phyloP scores from a whole-genome alignment of 164 flowering plant species.

The Vitis vinifera region ASM3070453v1 NC_081808.1:22381001-22381500 shows the following conservation, averaged over 20 bases:
- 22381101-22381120: conserved; percentile 23
- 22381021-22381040: conserved; percentile 24
- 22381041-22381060: conserved; percentile 31
- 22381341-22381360: conserved; percentile 7
- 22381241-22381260: conserved; percentile 9
- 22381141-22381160: conserved; percentile 16
- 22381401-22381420: background rate
- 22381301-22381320: conserved; percentile 8
- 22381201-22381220: conserved; percentile 14
- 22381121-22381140: conserved; percentile 22
- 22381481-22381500: conserved; percentile 1
- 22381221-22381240: conserved; percentile 16
- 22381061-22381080: conserved; percentile 27
- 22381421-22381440: conserved; percentile 8
- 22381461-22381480: background rate
- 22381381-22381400: conserved; percentile 32
- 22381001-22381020: conserved; percentile 13
- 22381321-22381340: conserved; percentile 15
- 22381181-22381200: conserved; percentile 20
- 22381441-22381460: background rate
- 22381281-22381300: background rate
- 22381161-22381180: background rate
- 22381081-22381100: conserved; percentile 22
- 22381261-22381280: conserved; percentile 13
- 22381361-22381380: conserved; percentile 30